Conservation (phyloP, 2,329 filamentous ascomycete species). For the Colletotrichum cuscutae region DNA sequence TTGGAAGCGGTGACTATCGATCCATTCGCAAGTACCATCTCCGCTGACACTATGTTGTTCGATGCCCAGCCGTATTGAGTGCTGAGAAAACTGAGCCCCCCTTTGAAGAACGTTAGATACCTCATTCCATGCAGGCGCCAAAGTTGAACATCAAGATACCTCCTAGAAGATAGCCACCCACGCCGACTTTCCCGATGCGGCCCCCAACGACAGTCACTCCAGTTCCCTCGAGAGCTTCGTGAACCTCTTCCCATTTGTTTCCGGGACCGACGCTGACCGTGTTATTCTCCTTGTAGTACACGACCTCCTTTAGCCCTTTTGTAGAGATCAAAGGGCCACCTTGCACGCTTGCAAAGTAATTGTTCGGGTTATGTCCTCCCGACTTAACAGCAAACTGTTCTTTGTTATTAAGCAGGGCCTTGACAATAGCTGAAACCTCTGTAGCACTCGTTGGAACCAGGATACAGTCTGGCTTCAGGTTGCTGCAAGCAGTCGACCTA, state of each 20-base stretch:
- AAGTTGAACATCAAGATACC: constrained; percentile 44
- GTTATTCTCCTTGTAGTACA: constrained; percentile 47
- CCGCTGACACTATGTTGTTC: constrained; percentile 59
- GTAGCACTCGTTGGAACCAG: constrained; percentile 57
- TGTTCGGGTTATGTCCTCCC: constrained; percentile 67
- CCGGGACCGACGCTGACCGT: constrained; percentile 57
- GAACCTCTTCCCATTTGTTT: constrained; percentile 55
- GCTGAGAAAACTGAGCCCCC: constrained; percentile 61
- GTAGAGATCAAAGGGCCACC: constrained; percentile 62
- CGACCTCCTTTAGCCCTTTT: constrained; percentile 52
- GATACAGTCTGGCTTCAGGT: constrained; percentile 58
- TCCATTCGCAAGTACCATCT: constrained; percentile 64
- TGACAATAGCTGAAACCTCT: constrained; percentile 64
- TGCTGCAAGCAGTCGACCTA: constrained; percentile 54
- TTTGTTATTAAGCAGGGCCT: constrained; percentile 56
- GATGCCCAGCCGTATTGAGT: constrained; percentile 61
- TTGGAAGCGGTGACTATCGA: constrained; percentile 56
- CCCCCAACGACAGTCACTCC: constrained; percentile 56
- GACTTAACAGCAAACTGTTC: constrained; percentile 65
- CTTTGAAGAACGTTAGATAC: constrained; percentile 50
- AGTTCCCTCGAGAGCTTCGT: constrained; percentile 50
- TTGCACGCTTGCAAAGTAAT: constrained; percentile 61
- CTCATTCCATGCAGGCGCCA: no score
- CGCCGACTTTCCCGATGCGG: constrained; percentile 57
- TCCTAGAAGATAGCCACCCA: constrained; percentile 62